Conservation (phyloP, 2,329 filamentous ascomycete species). For the Scedosporium boydii region DNA sequence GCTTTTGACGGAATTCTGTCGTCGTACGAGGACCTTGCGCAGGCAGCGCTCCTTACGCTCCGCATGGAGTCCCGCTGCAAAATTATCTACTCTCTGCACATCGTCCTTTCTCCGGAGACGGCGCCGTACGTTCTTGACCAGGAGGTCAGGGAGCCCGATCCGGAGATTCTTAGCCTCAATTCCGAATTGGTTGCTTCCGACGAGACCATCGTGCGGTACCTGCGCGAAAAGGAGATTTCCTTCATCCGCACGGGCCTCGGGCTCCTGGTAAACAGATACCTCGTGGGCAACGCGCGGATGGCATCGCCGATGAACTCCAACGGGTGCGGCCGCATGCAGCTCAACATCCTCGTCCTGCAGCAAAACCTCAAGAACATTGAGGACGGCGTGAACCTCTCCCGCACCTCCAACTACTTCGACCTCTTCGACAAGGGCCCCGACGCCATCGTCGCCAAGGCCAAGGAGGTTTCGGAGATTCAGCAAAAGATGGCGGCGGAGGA, state of each 20-base stretch:
- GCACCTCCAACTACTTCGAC: conserved; percentile 58
- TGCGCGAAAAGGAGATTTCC: conserved; percentile 59
- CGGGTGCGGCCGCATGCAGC: conserved; percentile 73
- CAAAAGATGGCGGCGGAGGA: conserved; percentile 22
- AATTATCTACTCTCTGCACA: conserved; percentile 68
- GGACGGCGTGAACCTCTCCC: conserved; percentile 52
- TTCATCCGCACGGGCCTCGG: conserved; percentile 74
- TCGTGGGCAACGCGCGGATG: conserved; percentile 61
- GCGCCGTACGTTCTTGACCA: conserved; percentile 59
- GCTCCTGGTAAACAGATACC: conserved; percentile 66
- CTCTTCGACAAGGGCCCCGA: conserved; percentile 59
- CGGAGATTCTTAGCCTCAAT: conserved; percentile 74
- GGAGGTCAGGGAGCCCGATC: conserved; percentile 67
- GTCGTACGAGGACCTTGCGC: conserved; percentile 72
- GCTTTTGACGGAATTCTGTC: conserved; percentile 80
- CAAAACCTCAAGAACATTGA: conserved; percentile 96
- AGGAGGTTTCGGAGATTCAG: conserved; percentile 29
- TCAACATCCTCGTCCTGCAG: conserved; percentile 90
- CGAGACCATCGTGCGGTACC: conserved; percentile 64
- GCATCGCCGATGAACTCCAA: conserved; percentile 76
- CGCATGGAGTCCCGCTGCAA: conserved; percentile 85
- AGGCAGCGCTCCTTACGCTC: conserved; percentile 70
- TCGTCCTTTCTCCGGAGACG: conserved; percentile 49
- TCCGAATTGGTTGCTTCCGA: conserved; percentile 79
- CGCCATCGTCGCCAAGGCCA: conserved; percentile 53